Evolutionary conservation across 148 eudicot genomes (phyloP).

Genomic region (Rheum nobile): DNA sequence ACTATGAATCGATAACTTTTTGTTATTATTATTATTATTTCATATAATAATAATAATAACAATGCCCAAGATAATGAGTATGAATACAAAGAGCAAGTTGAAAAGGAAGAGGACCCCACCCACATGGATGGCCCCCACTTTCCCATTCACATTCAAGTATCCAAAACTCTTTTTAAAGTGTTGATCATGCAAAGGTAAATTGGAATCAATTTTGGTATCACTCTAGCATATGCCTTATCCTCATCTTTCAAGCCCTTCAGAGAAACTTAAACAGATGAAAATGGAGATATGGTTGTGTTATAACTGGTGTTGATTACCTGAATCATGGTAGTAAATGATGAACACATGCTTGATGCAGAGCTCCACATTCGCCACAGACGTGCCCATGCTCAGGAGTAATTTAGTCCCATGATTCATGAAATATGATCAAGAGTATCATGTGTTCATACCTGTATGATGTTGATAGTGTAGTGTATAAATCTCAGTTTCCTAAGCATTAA

Average conservation of each 20-base stretch:
- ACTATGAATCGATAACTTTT: no score
- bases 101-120: neutral
- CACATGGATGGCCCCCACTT: neutral
- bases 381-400: neutral
- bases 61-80: no score
- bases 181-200: neutral
- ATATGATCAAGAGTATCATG: neutral
- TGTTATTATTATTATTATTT: no score
- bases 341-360: neutral
- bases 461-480: no score
- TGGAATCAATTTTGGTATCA: neutral
- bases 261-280: neutral
- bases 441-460: neutral
- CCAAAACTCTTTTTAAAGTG: neutral
- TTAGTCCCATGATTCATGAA: constrained; percentile 1
- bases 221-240: neutral
- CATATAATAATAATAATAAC: no score
- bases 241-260: neutral
- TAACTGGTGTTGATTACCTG: neutral
- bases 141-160: neutral
- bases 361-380: neutral
- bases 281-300: neutral
- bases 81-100: no score
- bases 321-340: neutral
- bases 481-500: neutral